Conservation (phyloP, 257 asterid genomes). For the Agastache rugosa region DNA sequence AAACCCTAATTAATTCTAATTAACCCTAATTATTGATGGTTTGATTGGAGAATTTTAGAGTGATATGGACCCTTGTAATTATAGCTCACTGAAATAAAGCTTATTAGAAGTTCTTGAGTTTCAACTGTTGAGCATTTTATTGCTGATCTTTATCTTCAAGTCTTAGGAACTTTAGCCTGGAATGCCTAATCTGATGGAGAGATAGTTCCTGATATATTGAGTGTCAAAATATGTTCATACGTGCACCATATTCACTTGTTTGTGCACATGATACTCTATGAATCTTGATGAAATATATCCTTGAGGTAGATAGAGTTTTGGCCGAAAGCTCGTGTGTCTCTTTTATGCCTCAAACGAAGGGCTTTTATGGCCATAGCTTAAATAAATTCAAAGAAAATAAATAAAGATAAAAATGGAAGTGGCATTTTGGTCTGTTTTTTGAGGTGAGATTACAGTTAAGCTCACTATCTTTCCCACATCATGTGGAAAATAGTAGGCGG, state of each 20-base stretch:
- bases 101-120: neutral
- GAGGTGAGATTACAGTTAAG: neutral
- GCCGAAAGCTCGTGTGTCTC: neutral
- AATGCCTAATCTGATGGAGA: neutral
- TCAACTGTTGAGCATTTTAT: neutral
- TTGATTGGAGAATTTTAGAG: neutral
- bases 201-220: neutral
- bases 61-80: neutral
- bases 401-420: neutral
- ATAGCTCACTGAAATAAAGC: neutral
- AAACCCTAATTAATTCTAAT: too few relatives aligned
- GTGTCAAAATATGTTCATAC: too few relatives aligned
- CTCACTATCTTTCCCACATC: neutral
- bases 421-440: neutral
- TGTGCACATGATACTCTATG: too few relatives aligned
- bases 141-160: neutral
- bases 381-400: neutral
- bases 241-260: too few relatives aligned
- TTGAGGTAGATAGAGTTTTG: neutral
- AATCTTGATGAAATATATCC: neutral
- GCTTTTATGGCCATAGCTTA: neutral
- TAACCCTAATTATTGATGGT: neutral
- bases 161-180: neutral
- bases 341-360: slow-evolving; percentile 5
- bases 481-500: neutral